phyloP scores from a whole-genome alignment of 2,329 filamentous ascomycete genomes.

The Saccharata proteae region DNA sequence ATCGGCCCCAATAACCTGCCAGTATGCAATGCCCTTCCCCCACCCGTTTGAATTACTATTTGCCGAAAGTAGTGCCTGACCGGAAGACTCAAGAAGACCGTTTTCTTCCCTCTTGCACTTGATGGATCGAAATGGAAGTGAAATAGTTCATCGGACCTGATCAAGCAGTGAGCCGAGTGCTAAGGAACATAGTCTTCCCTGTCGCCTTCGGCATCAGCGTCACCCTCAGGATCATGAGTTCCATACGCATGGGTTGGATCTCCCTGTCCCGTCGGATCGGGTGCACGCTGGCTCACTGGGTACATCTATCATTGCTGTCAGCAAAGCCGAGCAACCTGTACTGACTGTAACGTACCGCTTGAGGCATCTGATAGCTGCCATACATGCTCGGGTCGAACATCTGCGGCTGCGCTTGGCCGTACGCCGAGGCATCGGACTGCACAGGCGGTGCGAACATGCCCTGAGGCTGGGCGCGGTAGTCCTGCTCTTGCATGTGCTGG shows the following conservation, averaged over 20 bases:
- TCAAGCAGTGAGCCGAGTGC: no score
- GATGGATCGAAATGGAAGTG: no score
- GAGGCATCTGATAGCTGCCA: constrained; percentile 64
- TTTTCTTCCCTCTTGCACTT: no score
- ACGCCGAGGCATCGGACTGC: constrained; percentile 59
- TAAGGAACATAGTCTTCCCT: constrained; percentile 23
- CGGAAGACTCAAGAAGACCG: no score
- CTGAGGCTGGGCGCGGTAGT: constrained; percentile 61
- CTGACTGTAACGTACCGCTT: constrained; percentile 52
- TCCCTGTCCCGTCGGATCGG: constrained; percentile 23
- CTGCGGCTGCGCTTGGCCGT: constrained; percentile 59
- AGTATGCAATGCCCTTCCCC: no score
- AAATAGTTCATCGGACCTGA: no score
- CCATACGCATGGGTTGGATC: constrained; percentile 25
- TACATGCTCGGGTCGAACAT: constrained; percentile 89
- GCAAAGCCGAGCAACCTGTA: not conserved
- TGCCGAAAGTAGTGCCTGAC: no score
- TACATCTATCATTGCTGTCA: constrained; percentile 21
- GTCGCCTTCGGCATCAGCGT: constrained; percentile 28
- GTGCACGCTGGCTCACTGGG: constrained; percentile 25
- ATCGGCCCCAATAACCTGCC: no score
- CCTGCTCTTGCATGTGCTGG: constrained; percentile 47
- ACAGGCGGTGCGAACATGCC: constrained; percentile 75
- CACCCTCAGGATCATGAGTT: constrained; percentile 22
- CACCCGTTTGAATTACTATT: no score